phyloP scores from a whole-genome alignment of 306 rosid species.

The Vigna reflexopilosa region DNA sequence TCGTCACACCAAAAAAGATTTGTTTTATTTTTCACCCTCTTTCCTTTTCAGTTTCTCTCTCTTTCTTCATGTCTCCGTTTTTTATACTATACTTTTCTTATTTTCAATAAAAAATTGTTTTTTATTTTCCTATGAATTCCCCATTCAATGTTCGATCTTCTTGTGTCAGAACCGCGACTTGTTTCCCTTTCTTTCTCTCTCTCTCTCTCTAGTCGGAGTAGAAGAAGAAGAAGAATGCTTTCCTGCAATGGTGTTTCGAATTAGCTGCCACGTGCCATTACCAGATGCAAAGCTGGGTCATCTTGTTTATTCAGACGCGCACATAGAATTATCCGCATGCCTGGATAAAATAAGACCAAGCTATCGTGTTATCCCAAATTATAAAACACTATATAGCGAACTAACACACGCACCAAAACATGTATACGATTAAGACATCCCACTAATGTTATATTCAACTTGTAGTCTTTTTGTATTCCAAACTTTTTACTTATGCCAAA shows the following conservation, averaged over 20 bases:
- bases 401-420: background rate
- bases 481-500: background rate
- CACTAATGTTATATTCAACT: background rate
- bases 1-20: conserved; percentile 62
- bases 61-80: background rate
- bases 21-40: conserved; percentile 46
- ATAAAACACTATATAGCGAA: background rate
- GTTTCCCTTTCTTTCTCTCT: conserved; percentile 22
- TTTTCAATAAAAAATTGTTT: background rate
- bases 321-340: conserved; percentile 16
- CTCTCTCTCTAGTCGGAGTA: background rate
- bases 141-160: conserved; percentile 55
- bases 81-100: background rate
- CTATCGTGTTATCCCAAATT: background rate
- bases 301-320: background rate
- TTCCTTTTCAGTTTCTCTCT: conserved; percentile 36
- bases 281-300: background rate
- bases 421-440: conserved; percentile 13
- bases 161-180: conserved; percentile 46
- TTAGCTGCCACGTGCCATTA: conserved; percentile 38
- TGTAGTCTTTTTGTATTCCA: background rate
- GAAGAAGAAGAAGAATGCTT: background rate
- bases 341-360: conserved; percentile 21
- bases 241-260: background rate
- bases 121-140: conserved; percentile 32